These are phyloP conservation scores for Crotalaria pallida DNA, from an alignment of 306 rosid genomes.

Conservation along the genomic window DNA sequence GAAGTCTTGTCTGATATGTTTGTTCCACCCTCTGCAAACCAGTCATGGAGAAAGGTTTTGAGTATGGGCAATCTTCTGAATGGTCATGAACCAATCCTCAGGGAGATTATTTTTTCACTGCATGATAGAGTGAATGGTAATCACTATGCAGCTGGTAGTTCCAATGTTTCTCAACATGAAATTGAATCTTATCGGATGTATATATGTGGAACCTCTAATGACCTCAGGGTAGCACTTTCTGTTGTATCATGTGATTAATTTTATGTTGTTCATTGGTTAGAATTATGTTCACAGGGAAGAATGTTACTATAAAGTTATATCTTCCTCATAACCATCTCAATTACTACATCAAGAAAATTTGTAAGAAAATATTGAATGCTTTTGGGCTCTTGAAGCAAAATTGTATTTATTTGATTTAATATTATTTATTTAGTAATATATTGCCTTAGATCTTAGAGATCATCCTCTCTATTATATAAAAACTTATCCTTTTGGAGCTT, in stretches of 20 bases:
- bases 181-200: slow-evolving; percentile 69
- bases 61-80: slow-evolving; percentile 91
- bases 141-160: slow-evolving; percentile 47
- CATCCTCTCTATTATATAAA: too few species aligned
- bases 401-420: too few species aligned
- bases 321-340: too few species aligned
- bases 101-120: slow-evolving; percentile 64
- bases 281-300: not conserved
- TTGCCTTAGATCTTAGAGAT: too few species aligned
- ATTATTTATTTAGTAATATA: too few species aligned
- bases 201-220: slow-evolving; percentile 65
- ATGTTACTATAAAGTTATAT: too few species aligned
- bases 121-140: slow-evolving; percentile 48
- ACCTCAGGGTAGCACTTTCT: slow-evolving; percentile 73
- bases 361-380: too few species aligned
- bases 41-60: slow-evolving; percentile 74
- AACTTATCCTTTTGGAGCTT: too few species aligned
- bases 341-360: too few species aligned
- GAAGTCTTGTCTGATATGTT: slow-evolving; percentile 57
- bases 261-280: not conserved
- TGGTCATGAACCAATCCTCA: slow-evolving; percentile 67
- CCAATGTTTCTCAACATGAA: slow-evolving; percentile 33
- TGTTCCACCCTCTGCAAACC: slow-evolving; percentile 57
- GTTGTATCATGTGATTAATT: slow-evolving; percentile 65
- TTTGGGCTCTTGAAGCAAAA: too few species aligned